Conservation (phyloP, 2,329 filamentous ascomycete species). For the Diaporthe humulicola region DNA sequence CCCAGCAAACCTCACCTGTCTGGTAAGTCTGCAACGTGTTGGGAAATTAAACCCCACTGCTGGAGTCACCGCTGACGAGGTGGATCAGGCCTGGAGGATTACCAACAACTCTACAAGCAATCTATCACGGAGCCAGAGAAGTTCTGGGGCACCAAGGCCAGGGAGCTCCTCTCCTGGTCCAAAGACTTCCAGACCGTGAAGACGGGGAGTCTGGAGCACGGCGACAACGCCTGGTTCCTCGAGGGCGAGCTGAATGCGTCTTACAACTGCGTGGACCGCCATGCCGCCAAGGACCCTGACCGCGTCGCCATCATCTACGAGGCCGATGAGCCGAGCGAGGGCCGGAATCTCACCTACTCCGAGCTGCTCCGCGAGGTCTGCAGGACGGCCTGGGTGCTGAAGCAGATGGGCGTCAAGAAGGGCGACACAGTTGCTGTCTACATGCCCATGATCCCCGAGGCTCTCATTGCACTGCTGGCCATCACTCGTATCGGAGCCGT, state of each 20-base stretch:
- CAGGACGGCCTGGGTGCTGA: slow-evolving; percentile 86
- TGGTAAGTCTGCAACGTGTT: slow-evolving; percentile 60
- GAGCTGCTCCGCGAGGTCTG: slow-evolving; percentile 95
- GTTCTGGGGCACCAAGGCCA: slow-evolving; percentile 90
- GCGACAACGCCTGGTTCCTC: slow-evolving; percentile 94
- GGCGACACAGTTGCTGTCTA: slow-evolving; percentile 98
- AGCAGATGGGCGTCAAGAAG: slow-evolving; percentile 96
- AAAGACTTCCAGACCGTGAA: slow-evolving; percentile 92
- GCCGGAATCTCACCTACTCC: slow-evolving; percentile 90
- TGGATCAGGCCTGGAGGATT: slow-evolving; percentile 72
- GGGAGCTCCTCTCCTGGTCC: slow-evolving; percentile 91
- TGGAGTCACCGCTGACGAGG: slow-evolving; percentile 29
- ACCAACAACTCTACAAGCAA: slow-evolving; percentile 79
- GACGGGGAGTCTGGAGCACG: slow-evolving; percentile 79
- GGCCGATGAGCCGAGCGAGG: slow-evolving; percentile 89
- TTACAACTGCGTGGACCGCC: slow-evolving; percentile 97
- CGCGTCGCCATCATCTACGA: slow-evolving; percentile 98
- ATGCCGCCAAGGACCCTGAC: slow-evolving; percentile 94
- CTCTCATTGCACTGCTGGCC: slow-evolving; percentile 89
- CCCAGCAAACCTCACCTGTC: slow-evolving; percentile 77
- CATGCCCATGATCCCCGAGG: slow-evolving; percentile 98
- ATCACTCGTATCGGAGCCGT: slow-evolving; percentile 93
- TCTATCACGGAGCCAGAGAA: slow-evolving; percentile 90
- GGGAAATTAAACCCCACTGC: slow-evolving; percentile 5
- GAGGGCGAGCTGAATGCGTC: slow-evolving; percentile 95